Evolutionary conservation across 352 stramenopile genomes (phyloP), one percentile per base, ranked within the genome.

Genomic region (Achlya hypogyna): DNA sequence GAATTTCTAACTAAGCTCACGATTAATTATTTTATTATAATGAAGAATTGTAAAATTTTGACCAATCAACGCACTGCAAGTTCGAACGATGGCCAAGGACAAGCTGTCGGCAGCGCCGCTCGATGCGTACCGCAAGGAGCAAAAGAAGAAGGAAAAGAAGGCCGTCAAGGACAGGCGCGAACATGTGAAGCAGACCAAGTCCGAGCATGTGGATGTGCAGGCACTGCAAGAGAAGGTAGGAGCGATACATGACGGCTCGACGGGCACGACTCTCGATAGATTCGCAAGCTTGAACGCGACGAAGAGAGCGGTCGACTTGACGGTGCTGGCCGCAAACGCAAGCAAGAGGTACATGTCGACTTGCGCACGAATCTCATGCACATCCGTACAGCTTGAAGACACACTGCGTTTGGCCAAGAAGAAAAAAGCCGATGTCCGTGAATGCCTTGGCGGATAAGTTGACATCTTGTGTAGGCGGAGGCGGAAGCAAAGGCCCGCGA

Each of bases 91-190:
- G 59, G 59, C 25, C 16, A 65, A 65, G 59, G 59, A 65, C 47
- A 65, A 65, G 47, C 40, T 65, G 23, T 53, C 28, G 12, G 59
- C 59, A 29, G 59, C 40, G 1, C 28, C 59, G 42, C 40, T 65
- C 23, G 42, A 45, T 45, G 25, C 25, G 59, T 65, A 53, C 32
- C 59, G 59, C 14, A 65, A 65, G 47, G 20, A 65, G 59, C 59
- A 65, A 27, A 65, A 65, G 59, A 34, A 54, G 27, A 65, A 56
- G 32, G 59, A 65, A n/a, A 65, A 65, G 59, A 65, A 65, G 29
- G 42, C 40, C n/a, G n/a, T 54, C 20, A 65, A 65, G 32, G 34
- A 53, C 35, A 16, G 25, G 28, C 59, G 59, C 18, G 42, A 31
- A 12, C 40, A 52, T 10, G 59, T 22, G 23, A 65, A 65, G 59